These are phyloP conservation scores for Ustilago loliicola DNA, from an alignment of 1,284 basidiomycete species.

Conservation along the genomic window DNA sequence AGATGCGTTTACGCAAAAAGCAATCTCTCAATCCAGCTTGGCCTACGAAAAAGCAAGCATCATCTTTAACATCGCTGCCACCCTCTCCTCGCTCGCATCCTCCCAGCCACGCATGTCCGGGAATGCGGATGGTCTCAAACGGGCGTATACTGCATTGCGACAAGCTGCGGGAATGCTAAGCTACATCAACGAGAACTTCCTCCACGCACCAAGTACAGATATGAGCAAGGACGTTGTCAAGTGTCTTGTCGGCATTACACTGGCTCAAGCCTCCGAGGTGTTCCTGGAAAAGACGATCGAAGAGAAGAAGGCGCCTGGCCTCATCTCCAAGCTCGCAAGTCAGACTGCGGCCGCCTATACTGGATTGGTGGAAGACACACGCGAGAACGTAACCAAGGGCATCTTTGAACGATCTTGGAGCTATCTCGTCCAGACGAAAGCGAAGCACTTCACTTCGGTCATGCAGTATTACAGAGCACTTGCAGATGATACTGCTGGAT, in stretches of 20 bases:
- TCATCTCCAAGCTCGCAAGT: conserved; percentile 87
- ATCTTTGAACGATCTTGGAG: conserved; percentile 97
- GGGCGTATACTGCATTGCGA: conserved; percentile 90
- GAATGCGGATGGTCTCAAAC: conserved; percentile 85
- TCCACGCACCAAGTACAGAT: conserved; percentile 98
- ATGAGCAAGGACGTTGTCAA: conserved; percentile 94
- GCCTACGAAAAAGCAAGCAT: conserved; percentile 98
- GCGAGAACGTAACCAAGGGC: conserved; percentile 94
- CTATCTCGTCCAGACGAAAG: conserved; percentile 86
- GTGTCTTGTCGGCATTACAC: conserved; percentile 85
- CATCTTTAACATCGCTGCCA: conserved; percentile 95
- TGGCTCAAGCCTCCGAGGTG: conserved; percentile 95
- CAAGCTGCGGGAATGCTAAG: conserved; percentile 97
- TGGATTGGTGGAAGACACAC: conserved; percentile 85
- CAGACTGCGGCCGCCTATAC: conserved; percentile 87
- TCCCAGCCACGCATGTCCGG: conserved; percentile 75
- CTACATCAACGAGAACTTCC: conserved; percentile 99
- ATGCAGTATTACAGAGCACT: conserved; percentile 88
- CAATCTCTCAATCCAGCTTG: conserved; percentile 93
- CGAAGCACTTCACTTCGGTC: conserved; percentile 87
- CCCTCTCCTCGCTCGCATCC: conserved; percentile 89
- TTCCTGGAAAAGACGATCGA: conserved; percentile 89
- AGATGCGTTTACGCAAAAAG: conserved; percentile 92
- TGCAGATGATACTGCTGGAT: conserved; percentile 81
- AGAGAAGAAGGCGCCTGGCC: conserved; percentile 74